Evolutionary conservation across 2,329 filamentous ascomycete genomes (phyloP).

Genomic region (Trichophyton verrucosum): DNA sequence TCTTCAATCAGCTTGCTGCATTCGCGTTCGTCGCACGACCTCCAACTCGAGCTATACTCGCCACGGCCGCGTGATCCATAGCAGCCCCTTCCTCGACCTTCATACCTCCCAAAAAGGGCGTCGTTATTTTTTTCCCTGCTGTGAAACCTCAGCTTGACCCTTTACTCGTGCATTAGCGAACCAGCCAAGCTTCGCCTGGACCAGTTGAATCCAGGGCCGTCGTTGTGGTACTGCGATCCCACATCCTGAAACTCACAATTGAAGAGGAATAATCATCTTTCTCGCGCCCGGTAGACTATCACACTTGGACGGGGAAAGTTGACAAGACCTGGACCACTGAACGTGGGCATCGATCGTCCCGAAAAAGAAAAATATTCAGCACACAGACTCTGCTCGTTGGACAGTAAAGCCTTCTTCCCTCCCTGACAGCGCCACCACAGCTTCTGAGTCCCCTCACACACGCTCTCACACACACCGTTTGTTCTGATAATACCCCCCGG

Average conservation of each 20-base stretch:
- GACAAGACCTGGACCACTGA: conserved; percentile 6
- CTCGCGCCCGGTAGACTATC: background rate
- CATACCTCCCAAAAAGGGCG: background rate
- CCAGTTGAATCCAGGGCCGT: background rate
- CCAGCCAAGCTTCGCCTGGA: conserved; percentile 1
- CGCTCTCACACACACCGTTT: background rate
- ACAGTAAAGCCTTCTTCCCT: background rate
- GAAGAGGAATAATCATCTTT: background rate
- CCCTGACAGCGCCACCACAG: background rate
- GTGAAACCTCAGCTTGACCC: background rate
- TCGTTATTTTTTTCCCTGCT: conserved; percentile 6
- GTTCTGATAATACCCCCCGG: background rate
- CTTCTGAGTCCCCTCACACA: background rate
- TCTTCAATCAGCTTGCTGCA: background rate
- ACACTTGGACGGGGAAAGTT: background rate
- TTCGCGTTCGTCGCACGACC: conserved; percentile 7
- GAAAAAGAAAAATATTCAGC: conserved; percentile 1
- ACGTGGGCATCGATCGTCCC: conserved; percentile 15
- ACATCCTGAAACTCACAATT: conserved; percentile 1
- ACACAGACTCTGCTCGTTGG: background rate
- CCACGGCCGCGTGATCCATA: conserved; percentile 5
- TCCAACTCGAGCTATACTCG: conserved; percentile 4
- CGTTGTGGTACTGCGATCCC: background rate
- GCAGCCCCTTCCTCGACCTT: background rate
- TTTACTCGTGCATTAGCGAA: conserved; percentile 6